These are phyloP conservation scores for Scolecobasidium constrictum DNA, from an alignment of 2,329 filamentous ascomycete genomes.

Conservation along the genomic window DNA sequence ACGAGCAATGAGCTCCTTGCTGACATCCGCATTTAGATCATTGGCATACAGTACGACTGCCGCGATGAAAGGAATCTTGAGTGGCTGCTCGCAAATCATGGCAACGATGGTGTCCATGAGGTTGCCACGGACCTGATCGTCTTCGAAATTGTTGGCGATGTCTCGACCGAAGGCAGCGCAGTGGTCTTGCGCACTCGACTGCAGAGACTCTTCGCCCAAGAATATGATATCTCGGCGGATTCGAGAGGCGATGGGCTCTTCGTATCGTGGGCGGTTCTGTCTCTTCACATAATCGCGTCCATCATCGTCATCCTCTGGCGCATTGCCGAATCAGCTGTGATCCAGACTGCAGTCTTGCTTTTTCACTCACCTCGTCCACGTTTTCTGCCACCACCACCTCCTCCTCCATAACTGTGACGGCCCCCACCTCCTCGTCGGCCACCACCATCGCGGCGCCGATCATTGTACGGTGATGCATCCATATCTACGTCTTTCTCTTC, in stretches of 20 bases:
- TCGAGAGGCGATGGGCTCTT: constrained; percentile 10
- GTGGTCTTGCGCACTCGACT: constrained; percentile 3
- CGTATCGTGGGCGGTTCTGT: constrained; percentile 7
- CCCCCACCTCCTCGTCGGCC: neutral
- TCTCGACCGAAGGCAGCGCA: constrained; percentile 6
- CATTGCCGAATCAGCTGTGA: neutral
- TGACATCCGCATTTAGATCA: constrained; percentile 62
- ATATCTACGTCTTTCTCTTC: neutral
- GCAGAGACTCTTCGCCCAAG: constrained; percentile 7
- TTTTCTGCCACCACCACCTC: constrained; percentile 43
- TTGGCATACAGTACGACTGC: constrained; percentile 74
- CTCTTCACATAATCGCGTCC: neutral
- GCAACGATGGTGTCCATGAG: constrained; percentile 7
- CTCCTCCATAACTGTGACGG: constrained; percentile 23
- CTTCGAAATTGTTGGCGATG: constrained; percentile 10
- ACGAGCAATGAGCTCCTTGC: constrained; percentile 57
- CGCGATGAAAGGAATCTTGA: constrained; percentile 94
- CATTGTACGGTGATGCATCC: neutral
- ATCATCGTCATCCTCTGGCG: constrained; percentile 10
- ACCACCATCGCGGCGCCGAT: neutral
- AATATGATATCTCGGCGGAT: constrained; percentile 8
- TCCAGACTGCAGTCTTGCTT: neutral
- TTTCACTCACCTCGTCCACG: neutral
- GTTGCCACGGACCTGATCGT: constrained; percentile 9
- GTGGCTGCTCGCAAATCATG: constrained; percentile 69